Conservation (phyloP, 2,329 filamentous ascomycete species). For the Talaromyces sp. region DNA sequence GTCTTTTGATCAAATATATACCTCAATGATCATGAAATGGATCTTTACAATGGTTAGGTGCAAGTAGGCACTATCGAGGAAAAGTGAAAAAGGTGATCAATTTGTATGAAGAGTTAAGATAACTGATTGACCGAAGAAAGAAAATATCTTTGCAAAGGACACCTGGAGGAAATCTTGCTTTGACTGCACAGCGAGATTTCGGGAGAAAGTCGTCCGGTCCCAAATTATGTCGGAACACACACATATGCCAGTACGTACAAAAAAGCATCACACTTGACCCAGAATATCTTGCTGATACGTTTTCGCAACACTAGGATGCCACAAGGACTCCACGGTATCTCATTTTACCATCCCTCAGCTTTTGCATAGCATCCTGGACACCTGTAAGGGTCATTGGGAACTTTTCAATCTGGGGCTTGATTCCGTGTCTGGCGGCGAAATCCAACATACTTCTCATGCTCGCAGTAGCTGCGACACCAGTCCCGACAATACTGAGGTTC, state of each 20-base stretch:
- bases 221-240: background rate
- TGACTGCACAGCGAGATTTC: background rate
- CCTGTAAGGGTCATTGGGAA: constrained; percentile 37
- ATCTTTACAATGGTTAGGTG: background rate
- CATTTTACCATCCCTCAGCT: background rate
- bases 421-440: constrained; percentile 39
- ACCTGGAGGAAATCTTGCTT: background rate
- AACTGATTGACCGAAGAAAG: background rate
- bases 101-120: background rate
- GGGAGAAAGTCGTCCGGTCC: background rate
- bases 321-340: constrained; percentile 3
- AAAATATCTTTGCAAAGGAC: background rate
- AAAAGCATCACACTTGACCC: background rate
- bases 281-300: background rate
- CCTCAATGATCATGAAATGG: background rate
- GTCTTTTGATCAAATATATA: background rate
- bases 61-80: background rate
- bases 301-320: background rate
- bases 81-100: background rate
- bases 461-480: background rate
- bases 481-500: constrained; percentile 23
- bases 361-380: background rate
- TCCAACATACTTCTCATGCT: constrained; percentile 34
- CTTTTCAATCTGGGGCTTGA: constrained; percentile 43
- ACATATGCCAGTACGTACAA: background rate